A percentile compares a stretch with the other conserved stretches of the same genome.
Conservation (phyloP, 352 stramenopile species). For the Phytophthora chlamydospora region DNA sequence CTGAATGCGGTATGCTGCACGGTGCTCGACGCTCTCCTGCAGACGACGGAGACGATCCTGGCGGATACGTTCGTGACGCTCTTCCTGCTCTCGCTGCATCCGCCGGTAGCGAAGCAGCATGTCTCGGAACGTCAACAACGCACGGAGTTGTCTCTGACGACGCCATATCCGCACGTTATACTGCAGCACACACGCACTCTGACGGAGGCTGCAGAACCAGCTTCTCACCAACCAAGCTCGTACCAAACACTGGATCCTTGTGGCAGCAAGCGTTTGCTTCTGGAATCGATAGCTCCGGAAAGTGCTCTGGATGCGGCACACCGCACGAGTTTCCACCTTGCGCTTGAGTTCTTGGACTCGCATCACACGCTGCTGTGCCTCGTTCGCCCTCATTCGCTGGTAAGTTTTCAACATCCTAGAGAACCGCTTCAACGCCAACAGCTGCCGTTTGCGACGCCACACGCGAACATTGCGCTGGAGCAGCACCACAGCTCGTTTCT, state of each 20-base stretch:
- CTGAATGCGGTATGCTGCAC: constrained; percentile 42
- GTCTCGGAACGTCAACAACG: constrained; percentile 36
- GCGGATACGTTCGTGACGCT: constrained; percentile 34
- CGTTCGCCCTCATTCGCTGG: constrained; percentile 34
- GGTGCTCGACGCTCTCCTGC: constrained; percentile 37
- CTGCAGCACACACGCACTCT: constrained; percentile 37
- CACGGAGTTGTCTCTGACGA: constrained; percentile 38
- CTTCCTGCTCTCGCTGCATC: constrained; percentile 36
- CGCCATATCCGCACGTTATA: constrained; percentile 49
- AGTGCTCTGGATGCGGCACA: constrained; percentile 18
- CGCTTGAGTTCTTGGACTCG: constrained; percentile 18
- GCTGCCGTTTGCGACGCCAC: constrained; percentile 42
- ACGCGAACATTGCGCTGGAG: constrained; percentile 51
- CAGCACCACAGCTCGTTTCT: constrained; percentile 24
- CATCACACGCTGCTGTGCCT: constrained; percentile 25
- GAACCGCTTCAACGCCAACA: constrained; percentile 41
- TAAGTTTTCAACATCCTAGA: constrained; percentile 49
- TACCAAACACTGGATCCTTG: constrained; percentile 37
- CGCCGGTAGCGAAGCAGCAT: constrained; percentile 41
- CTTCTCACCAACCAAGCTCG: constrained; percentile 26
- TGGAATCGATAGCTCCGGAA: constrained; percentile 25
- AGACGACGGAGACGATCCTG: constrained; percentile 26
- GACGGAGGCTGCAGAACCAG: constrained; percentile 20
- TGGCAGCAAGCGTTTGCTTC: constrained; percentile 36
- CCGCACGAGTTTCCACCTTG: constrained; percentile 32